Percentiles rank a stretch among this genome's conserved stretches.
These are phyloP conservation scores for Jamesozyma rosinii DNA, from an alignment of 805 yeast genomes.

Conservation along the genomic window DNA sequence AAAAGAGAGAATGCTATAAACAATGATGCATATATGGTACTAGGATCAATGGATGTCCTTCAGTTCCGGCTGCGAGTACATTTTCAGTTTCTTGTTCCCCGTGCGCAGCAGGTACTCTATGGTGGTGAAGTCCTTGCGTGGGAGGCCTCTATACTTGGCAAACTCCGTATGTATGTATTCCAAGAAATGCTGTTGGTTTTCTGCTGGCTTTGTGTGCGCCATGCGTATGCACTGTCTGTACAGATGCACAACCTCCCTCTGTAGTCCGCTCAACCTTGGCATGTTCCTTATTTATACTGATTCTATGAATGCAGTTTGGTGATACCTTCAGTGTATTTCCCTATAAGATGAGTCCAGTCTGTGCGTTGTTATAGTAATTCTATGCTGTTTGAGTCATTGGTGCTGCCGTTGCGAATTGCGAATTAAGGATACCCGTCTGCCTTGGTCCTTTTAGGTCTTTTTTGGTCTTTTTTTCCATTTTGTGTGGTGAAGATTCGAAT, in stretches of 20 bases:
- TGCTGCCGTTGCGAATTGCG: too few relatives aligned
- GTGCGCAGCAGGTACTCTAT: conserved; percentile 74
- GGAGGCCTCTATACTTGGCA: conserved; percentile 42
- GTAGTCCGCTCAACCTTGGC: conserved; percentile 37
- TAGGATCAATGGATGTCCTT: conserved; percentile 46
- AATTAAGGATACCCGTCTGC: too few relatives aligned
- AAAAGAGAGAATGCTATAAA: too few relatives aligned
- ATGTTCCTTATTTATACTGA: too few relatives aligned
- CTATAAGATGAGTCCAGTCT: too few relatives aligned
- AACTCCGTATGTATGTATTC: conserved; percentile 54
- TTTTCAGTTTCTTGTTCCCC: conserved; percentile 64
- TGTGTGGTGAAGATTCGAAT: too few relatives aligned
- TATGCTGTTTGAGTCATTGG: too few relatives aligned
- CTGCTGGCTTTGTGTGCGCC: conserved; percentile 38
- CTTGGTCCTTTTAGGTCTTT: too few relatives aligned
- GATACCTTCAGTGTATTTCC: too few relatives aligned
- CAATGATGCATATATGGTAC: neutral
- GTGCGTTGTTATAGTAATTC: too few relatives aligned
- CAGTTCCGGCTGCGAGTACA: conserved; percentile 61
- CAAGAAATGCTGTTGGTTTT: conserved; percentile 38
- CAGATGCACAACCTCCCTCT: conserved; percentile 42
- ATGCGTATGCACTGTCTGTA: conserved; percentile 42
- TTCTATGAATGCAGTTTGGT: too few relatives aligned
- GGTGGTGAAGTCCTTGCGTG: conserved; percentile 73
- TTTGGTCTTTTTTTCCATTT: too few relatives aligned